Percentiles rank a stretch among this genome's conserved stretches.
These are phyloP conservation scores for Loxodes magnus DNA, from an alignment of 73 alveolate species.

Conservation along the genomic window DNA sequence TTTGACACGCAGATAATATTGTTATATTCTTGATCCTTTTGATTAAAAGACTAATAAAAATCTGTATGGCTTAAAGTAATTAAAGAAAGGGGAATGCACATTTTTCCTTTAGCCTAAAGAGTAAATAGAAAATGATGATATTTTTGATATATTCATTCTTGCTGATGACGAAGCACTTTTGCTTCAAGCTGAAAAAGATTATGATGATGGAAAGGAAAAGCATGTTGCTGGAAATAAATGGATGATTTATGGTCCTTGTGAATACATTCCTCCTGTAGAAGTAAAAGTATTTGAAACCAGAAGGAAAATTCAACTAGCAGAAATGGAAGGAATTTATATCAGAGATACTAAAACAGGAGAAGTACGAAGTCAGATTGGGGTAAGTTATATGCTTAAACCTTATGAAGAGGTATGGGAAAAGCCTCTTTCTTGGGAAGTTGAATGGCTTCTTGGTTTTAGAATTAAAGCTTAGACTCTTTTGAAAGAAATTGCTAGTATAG, in stretches of 20 bases:
- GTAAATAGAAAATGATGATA: constrained; percentile 47
- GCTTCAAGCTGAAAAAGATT: constrained; percentile 34
- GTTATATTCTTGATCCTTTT: constrained; percentile 50
- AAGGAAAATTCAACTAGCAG: constrained; percentile 53
- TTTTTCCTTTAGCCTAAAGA: constrained; percentile 71
- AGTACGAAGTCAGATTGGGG: constrained; percentile 57
- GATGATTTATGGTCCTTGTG: constrained; percentile 73
- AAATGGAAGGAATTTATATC: constrained; percentile 68
- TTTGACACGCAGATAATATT: constrained; percentile 42
- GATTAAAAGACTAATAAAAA: constrained; percentile 19
- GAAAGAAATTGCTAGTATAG: constrained; percentile 33
- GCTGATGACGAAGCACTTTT: constrained; percentile 68
- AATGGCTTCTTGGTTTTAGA: constrained; percentile 20
- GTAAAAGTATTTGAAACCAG: constrained; percentile 48
- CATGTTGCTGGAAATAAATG: constrained; percentile 52
- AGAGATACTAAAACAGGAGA: constrained; percentile 59
- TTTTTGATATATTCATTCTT: constrained; percentile 29
- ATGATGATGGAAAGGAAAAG: constrained; percentile 15
- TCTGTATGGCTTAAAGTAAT: constrained; percentile 40
- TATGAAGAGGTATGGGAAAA: constrained; percentile 61
- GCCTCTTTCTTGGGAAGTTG: constrained; percentile 33
- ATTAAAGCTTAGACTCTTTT: constrained; percentile 26
- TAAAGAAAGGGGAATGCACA: constrained; percentile 49
- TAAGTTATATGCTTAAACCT: constrained; percentile 49
- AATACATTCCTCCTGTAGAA: constrained; percentile 52